Evolutionary conservation across 2,329 filamentous ascomycete genomes (phyloP).

Genomic region (Ascocoryne sarcoides): DNA sequence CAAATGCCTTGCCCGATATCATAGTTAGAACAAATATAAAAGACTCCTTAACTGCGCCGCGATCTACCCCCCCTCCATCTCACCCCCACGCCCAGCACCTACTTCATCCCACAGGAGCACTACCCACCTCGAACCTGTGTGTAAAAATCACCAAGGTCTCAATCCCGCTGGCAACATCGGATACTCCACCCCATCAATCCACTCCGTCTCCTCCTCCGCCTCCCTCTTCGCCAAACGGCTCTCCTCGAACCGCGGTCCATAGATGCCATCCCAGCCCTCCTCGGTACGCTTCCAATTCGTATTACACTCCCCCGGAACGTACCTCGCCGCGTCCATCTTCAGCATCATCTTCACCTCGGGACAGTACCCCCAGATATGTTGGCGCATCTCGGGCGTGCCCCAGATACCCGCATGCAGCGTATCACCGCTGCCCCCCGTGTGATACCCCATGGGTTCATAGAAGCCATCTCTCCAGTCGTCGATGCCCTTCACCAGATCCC

Average conservation of each 20-base stretch:
- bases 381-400: slow-evolving; percentile 38
- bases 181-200: slow-evolving; percentile 27
- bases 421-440: slow-evolving; percentile 42
- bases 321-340: slow-evolving; percentile 44
- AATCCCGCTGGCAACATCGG: slow-evolving; percentile 25
- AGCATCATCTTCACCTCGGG: slow-evolving; percentile 51
- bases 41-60: no score
- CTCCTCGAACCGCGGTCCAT: no score
- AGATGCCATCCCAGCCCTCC: slow-evolving; percentile 18
- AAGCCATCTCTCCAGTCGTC: slow-evolving; percentile 44
- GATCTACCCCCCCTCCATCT: no score
- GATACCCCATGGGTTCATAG: slow-evolving; percentile 51
- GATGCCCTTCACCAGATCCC: slow-evolving; percentile 32
- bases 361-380: slow-evolving; percentile 47
- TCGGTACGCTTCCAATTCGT: slow-evolving; percentile 36
- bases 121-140: no score
- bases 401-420: slow-evolving; percentile 36
- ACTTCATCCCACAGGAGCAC: no score
- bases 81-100: no score
- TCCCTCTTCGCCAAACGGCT: neutral
- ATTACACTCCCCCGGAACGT: slow-evolving; percentile 40
- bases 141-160: slow-evolving; percentile 26
- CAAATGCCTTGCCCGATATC: no score
- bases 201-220: slow-evolving; percentile 14
- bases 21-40: no score